A percentile compares a stretch with the other conserved stretches of the same genome.
Conservation (phyloP, 2,329 filamentous ascomycete species). For the Xylariaceae sp. region DNA sequence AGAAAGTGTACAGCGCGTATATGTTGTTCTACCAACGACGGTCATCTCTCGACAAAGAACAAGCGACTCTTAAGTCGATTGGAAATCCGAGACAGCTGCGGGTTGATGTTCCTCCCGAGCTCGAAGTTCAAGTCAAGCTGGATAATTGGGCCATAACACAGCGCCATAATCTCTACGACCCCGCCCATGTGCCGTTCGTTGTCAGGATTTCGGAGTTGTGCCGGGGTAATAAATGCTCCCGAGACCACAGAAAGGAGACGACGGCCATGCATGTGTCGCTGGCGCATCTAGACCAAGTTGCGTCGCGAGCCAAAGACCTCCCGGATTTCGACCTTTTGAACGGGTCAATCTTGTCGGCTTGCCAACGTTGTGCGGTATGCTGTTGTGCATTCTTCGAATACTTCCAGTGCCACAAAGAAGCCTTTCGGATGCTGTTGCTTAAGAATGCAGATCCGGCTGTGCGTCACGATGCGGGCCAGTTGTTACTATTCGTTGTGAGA, state of each 20-base stretch:
- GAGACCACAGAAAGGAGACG: slow-evolving; percentile 43
- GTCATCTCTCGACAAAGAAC: slow-evolving; percentile 54
- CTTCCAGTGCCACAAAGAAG: slow-evolving; percentile 49
- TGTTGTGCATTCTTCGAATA: slow-evolving; percentile 58
- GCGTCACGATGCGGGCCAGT: slow-evolving; percentile 46
- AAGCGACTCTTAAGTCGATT: slow-evolving; percentile 40
- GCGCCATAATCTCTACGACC: slow-evolving; percentile 75
- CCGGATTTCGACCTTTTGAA: slow-evolving; percentile 57
- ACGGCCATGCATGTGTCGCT: slow-evolving; percentile 51
- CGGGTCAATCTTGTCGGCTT: slow-evolving; percentile 43
- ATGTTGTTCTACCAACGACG: slow-evolving; percentile 95
- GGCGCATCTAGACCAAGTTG: slow-evolving; percentile 69
- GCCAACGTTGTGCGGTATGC: slow-evolving; percentile 48
- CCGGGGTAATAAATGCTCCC: slow-evolving; percentile 47
- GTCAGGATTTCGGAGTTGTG: slow-evolving; percentile 55
- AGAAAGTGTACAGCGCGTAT: slow-evolving; percentile 83
- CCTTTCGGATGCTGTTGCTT: slow-evolving; percentile 61
- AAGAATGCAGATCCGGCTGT: slow-evolving; percentile 52
- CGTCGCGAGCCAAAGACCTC: slow-evolving; percentile 64
- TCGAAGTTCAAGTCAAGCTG: slow-evolving; percentile 56
- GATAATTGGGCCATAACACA: slow-evolving; percentile 71
- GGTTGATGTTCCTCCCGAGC: slow-evolving; percentile 39
- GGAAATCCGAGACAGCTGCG: slow-evolving; percentile 39
- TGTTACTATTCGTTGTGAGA: slow-evolving; percentile 49
- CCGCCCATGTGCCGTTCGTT: slow-evolving; percentile 63